Base-by-base conservation (phyloP, 768 basidiomycete genomes). In the Amanita pseudoporphyria region DNA sequence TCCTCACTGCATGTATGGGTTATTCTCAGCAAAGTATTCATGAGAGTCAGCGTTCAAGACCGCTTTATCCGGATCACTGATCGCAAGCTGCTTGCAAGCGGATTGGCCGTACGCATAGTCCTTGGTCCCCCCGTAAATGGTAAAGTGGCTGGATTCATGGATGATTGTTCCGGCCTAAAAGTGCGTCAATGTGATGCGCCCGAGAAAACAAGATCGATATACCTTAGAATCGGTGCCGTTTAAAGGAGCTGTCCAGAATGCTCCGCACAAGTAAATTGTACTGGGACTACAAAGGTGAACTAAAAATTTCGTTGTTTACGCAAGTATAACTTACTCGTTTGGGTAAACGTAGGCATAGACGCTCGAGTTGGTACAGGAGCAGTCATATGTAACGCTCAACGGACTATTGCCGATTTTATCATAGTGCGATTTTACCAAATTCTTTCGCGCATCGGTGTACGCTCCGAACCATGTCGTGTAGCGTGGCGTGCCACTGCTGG, bases 21-120 rank as follows among this genome's bases (percentile, higher is more conserved):
- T 67, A 58, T 75, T 75, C 67, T 76, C 73, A 7, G 72, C 70
- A 52, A 73, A 74, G 60, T 74, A 76, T 52, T 76, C 73, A 56
- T 74, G 72, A 45, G 59, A 67, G 57, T 75, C 74, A 7, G 72
- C 73, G 55, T 75, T 75, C 26, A 53, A 28, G 47, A 72, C 58
- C 4, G 73, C 72, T 21, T 60, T 13, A 16, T 38, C 32, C 10
- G 72, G 62, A 59, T 64, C 60, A 56, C 63, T 67, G 42, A 59
- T 60, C 1, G 74, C 72, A 22, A 76, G 66, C 7, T 58, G 42
- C 62, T 70, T 66, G 44, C 66, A 67, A 1, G 54, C 61, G 19
- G 55, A 49, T 54, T 75, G 73, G 40, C 76, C 76, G 52, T 76
- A 76, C 5, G 59, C 67, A 52, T 68, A 59, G 56, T 76, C 75